Percentiles rank a stretch among this genome's conserved stretches.
phyloP scores from a whole-genome alignment of 441 rosid species.

The Capsella rubella region DNA sequence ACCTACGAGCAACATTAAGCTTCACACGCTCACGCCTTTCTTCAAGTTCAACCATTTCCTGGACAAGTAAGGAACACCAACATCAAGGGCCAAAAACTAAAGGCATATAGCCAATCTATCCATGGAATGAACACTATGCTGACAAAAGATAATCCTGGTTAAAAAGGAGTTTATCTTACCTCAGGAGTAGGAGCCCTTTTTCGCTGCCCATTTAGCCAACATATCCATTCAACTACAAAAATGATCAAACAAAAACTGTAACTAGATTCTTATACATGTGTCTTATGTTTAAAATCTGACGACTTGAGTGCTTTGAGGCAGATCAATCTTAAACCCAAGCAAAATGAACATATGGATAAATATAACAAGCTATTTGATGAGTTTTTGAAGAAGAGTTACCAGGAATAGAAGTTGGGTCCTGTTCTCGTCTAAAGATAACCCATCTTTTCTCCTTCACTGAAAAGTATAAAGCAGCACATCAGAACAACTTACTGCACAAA shows the following conservation, averaged over 20 bases:
- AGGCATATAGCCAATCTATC: background rate
- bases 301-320: slow-evolving; percentile 8
- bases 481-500: slow-evolving; percentile 32
- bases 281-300: slow-evolving; percentile 12
- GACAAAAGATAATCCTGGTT: background rate
- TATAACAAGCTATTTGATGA: background rate
- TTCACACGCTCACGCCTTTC: slow-evolving; percentile 83
- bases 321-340: background rate
- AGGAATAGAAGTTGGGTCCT: slow-evolving; percentile 86
- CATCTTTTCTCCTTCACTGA: slow-evolving; percentile 97
- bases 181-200: slow-evolving; percentile 84
- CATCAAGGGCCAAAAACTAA: slow-evolving; percentile 20
- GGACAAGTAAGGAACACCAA: slow-evolving; percentile 38
- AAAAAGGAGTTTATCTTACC: slow-evolving; percentile 51
- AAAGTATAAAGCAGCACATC: slow-evolving; percentile 39
- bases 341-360: background rate
- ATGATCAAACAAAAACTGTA: slow-evolving; percentile 21
- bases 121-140: slow-evolving; percentile 9
- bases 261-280: background rate
- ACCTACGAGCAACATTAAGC: slow-evolving; percentile 88
- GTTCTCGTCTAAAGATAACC: slow-evolving; percentile 82
- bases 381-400: slow-evolving; percentile 51
- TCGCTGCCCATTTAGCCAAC: slow-evolving; percentile 97
- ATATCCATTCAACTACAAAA: slow-evolving; percentile 93
- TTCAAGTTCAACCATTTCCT: slow-evolving; percentile 86